Percentiles rank a stretch among this genome's conserved stretches.
These are phyloP conservation scores for Cordyceps farinosa DNA, from an alignment of 2,329 filamentous ascomycete genomes.

Conservation along the genomic window DNA sequence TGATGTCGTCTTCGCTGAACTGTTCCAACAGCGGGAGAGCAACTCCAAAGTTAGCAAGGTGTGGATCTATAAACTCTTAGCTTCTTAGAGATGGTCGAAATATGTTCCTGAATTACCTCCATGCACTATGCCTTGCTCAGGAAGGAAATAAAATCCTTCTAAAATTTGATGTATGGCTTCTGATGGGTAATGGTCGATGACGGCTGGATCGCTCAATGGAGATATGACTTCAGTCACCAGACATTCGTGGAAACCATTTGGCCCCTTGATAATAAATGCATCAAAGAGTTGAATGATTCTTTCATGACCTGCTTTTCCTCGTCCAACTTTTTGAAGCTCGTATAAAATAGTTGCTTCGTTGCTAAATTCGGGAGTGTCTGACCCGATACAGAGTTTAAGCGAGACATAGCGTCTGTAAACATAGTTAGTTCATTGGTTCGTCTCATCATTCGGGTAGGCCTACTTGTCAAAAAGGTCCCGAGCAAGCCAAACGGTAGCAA, in stretches of 20 bases:
- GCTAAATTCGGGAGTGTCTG: background rate
- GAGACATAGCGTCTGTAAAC: background rate
- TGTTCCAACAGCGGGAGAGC: background rate
- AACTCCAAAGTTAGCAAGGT: background rate
- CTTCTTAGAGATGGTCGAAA: background rate
- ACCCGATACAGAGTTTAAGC: background rate
- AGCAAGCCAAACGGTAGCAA: background rate
- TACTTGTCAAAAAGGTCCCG: background rate
- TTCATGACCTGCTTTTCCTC: background rate
- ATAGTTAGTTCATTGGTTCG: background rate
- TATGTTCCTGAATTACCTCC: background rate
- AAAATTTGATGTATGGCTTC: background rate
- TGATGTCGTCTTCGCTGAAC: background rate
- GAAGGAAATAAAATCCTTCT: constrained; percentile 5
- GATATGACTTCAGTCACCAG: background rate
- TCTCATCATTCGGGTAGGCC: background rate
- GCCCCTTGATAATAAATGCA: background rate
- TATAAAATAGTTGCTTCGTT: background rate
- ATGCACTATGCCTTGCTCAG: background rate
- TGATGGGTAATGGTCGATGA: background rate
- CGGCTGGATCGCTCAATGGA: background rate
- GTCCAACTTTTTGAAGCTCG: background rate
- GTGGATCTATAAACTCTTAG: background rate
- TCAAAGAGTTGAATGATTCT: background rate
- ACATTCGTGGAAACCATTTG: constrained; percentile 4